phyloP scores from a whole-genome alignment of 805 yeast genomes.

The Hagleromyces aurorensis region DNA sequence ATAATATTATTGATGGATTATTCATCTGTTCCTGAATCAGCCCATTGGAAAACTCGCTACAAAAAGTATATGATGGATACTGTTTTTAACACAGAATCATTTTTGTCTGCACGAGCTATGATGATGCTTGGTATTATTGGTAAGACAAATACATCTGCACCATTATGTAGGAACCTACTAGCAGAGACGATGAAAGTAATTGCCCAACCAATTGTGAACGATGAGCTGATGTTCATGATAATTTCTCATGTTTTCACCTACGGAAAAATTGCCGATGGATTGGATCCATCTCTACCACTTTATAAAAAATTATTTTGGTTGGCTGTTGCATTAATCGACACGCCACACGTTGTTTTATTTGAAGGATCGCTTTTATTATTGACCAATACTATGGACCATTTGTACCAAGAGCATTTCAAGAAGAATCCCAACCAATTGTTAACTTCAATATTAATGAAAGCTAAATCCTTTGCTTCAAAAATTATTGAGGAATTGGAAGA shows the following conservation, averaged over 20 bases:
- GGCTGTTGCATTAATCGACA: conserved; percentile 27
- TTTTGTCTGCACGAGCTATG: conserved; percentile 60
- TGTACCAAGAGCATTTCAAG: conserved; percentile 30
- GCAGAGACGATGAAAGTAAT: conserved; percentile 30
- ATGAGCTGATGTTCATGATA: conserved; percentile 25
- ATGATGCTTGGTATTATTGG: conserved; percentile 64
- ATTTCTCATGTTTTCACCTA: conserved; percentile 36
- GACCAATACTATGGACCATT: conserved; percentile 28
- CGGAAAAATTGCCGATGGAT: conserved; percentile 34
- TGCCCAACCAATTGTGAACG: conserved; percentile 28
- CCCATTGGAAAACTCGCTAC: conserved; percentile 60
- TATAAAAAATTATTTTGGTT: conserved; percentile 34
- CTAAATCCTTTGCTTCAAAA: conserved; percentile 34
- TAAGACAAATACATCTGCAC: conserved; percentile 53
- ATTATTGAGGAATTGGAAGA: conserved; percentile 38
- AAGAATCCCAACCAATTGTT: conserved; percentile 23
- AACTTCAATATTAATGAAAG: conserved; percentile 26
- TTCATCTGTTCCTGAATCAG: conserved; percentile 38
- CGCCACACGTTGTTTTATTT: conserved; percentile 31
- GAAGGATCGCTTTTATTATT: conserved; percentile 36
- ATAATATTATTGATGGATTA: conserved; percentile 45
- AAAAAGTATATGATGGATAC: conserved; percentile 54
- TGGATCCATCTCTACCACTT: conserved; percentile 28
- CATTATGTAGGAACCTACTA: conserved; percentile 32
- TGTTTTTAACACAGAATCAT: conserved; percentile 47